Conservation (phyloP, 1,139 yeast species). For the Meyerozyma carpophila region DNA sequence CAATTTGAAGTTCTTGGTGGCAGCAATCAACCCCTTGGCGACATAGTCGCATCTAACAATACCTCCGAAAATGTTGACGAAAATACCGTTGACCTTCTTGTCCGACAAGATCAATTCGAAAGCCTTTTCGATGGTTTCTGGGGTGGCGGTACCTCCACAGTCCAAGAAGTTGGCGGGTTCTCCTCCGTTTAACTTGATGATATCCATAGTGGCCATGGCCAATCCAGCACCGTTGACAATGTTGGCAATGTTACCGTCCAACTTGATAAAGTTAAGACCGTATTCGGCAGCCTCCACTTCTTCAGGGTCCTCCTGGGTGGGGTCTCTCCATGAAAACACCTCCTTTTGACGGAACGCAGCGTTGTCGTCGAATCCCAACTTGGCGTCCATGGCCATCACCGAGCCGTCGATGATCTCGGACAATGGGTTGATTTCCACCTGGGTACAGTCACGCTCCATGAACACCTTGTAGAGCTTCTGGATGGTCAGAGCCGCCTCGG, state of each 20-base stretch:
- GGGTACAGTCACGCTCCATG: slow-evolving; percentile 90
- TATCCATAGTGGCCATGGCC: slow-evolving; percentile 99
- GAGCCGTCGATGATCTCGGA: slow-evolving; percentile 88
- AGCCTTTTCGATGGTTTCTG: slow-evolving; percentile 95
- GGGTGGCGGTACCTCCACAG: slow-evolving; percentile 99
- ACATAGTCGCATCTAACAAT: slow-evolving; percentile 98
- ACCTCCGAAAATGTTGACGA: slow-evolving; percentile 98
- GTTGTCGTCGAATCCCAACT: slow-evolving; percentile 97
- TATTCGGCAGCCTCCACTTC: slow-evolving; percentile 89
- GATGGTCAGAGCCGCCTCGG: slow-evolving; percentile 84
- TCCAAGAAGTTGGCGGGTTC: slow-evolving; percentile 98
- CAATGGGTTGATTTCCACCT: slow-evolving; percentile 97
- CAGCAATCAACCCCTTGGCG: slow-evolving; percentile 69
- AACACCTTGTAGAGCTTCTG: slow-evolving; percentile 86
- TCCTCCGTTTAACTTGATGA: slow-evolving; percentile 96
- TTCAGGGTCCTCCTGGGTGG: slow-evolving; percentile 96
- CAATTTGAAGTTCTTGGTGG: slow-evolving; percentile 39
- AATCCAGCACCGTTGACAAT: slow-evolving; percentile 99
- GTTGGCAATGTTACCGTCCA: slow-evolving; percentile 98
- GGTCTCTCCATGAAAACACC: slow-evolving; percentile 90
- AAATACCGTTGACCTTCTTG: slow-evolving; percentile 87
- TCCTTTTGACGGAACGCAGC: slow-evolving; percentile 94
- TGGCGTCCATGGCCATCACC: slow-evolving; percentile 98
- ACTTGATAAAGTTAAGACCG: slow-evolving; percentile 93
- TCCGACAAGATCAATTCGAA: slow-evolving; percentile 90